Evolutionary conservation across 202 grass and related monocot species (phyloP).

Genomic region (Bolboschoenoplectus hybrid): DNA sequence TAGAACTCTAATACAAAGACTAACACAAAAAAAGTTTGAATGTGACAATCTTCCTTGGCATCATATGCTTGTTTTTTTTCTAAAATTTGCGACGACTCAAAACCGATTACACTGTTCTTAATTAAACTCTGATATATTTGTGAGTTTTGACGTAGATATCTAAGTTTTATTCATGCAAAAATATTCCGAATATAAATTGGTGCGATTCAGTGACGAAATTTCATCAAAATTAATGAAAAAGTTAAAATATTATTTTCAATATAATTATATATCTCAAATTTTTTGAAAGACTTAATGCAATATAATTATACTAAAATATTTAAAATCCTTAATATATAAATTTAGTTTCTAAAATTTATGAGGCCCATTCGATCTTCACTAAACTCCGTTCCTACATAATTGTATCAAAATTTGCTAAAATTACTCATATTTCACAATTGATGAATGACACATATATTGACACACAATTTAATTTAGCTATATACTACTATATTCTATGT

Average conservation of each 20-base stretch:
- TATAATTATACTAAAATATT: too few relatives aligned
- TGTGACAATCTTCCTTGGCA: slow-evolving; percentile 34
- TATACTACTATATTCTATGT: too few relatives aligned
- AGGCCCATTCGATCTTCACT: too few relatives aligned
- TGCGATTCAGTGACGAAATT: background rate
- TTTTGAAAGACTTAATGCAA: too few relatives aligned
- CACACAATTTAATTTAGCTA: background rate
- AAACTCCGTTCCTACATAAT: too few relatives aligned
- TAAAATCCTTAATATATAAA: too few relatives aligned
- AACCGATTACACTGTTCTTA: background rate
- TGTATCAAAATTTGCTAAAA: too few relatives aligned
- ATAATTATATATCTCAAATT: too few relatives aligned
- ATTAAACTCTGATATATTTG: background rate
- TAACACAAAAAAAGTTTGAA: slow-evolving; percentile 10
- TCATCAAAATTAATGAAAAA: too few relatives aligned
- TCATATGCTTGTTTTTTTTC: slow-evolving; percentile 18
- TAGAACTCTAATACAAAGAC: slow-evolving; percentile 20
- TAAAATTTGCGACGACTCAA: slow-evolving; percentile 31
- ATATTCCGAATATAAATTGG: background rate
- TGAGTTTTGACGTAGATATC: background rate
- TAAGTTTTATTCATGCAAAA: background rate
- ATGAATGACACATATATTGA: background rate
- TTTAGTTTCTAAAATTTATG: too few relatives aligned
- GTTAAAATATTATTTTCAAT: too few relatives aligned
- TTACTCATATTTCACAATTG: background rate